Evolutionary conservation across 495 filamentous ascomycete genomes (phyloP), one percentile per base, ranked within the genome.

Genomic region (Friedmanniomyces simplex): DNA sequence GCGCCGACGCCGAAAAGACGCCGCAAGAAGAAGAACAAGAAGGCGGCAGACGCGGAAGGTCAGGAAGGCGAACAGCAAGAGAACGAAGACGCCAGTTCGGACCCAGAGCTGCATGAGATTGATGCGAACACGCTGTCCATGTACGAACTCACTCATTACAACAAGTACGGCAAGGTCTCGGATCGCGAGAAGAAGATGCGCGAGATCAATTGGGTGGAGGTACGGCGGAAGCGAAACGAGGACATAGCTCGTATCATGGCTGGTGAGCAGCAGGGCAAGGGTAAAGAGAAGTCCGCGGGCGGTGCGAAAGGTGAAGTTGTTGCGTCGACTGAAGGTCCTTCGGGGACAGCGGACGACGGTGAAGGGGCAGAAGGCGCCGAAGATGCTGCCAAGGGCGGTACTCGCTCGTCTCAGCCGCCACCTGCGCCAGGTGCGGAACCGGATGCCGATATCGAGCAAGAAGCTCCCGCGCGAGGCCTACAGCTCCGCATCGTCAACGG

Each of bases 401-500:
- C 46, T 24, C 46, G 46, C 46, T 28, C 46, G 18, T 28, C 46
- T 14, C 46, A 49, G 46, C 25, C 46, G 6, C 46, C 46, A 5
- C 25, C 49, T 5, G 12, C 26, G 13, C 49, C 49, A 13, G 10
- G 6, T 36, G 24, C 25, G 6, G 58, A 51, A 13, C 18, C 25
- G 28, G 20, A 47, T 7, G 43, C 49, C n/a, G 20, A 47, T 7
- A 34, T 43, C n/a, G 51, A 41, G 14, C 7, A 46, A 26, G 53
- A 18, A 20, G 22, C 51, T 1, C 51, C 50, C 10, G 32, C 32
- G 21, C 22, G 26, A 30, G 79, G 78, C 2, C 79, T 81, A 11
- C 74, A 77, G 3, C 81, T 88, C 74, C 75, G 84, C 52, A 79
- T 94, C 36, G 81, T 95, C 43, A 85, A 96, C 68, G 90, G 91